phyloP scores from a whole-genome alignment of 139 green algal species.

The Chlamydomonas asymmetrica region DNA sequence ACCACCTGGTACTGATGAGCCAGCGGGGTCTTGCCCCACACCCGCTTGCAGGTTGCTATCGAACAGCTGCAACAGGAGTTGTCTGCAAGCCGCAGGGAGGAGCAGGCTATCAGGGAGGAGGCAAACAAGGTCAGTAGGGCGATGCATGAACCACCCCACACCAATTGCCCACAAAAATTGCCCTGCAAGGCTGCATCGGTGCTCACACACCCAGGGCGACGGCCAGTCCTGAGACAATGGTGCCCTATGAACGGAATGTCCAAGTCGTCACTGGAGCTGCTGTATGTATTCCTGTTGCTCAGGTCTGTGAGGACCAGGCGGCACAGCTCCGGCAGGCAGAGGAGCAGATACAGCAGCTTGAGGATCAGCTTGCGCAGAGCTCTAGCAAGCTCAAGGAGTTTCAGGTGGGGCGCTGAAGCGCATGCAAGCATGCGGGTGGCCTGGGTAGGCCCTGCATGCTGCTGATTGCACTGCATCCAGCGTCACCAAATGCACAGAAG shows the following conservation, averaged over 20 bases:
- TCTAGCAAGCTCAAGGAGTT: conserved; percentile 10
- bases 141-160: not conserved
- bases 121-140: conserved; percentile 35
- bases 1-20: too few relatives aligned
- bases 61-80: conserved; percentile 62
- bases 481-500: too few relatives aligned
- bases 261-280: too few relatives aligned
- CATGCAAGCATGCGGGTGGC: not conserved
- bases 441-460: too few relatives aligned
- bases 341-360: conserved; percentile 34
- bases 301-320: conserved; percentile 51
- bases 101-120: conserved; percentile 48
- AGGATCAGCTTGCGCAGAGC: conserved; percentile 32
- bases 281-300: not conserved
- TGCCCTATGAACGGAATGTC: not conserved
- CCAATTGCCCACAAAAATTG: not conserved
- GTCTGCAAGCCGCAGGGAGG: conserved; percentile 39
- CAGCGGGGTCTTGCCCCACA: too few relatives aligned
- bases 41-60: conserved; percentile 47
- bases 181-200: not conserved
- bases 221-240: too few relatives aligned
- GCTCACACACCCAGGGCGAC: too few relatives aligned
- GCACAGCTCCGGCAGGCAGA: conserved; percentile 38
- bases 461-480: too few relatives aligned
- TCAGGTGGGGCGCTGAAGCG: conserved; percentile 8